Evolutionary conservation across 2,329 filamentous ascomycete species (phyloP).

Genomic region (Zarea fungicola): DNA sequence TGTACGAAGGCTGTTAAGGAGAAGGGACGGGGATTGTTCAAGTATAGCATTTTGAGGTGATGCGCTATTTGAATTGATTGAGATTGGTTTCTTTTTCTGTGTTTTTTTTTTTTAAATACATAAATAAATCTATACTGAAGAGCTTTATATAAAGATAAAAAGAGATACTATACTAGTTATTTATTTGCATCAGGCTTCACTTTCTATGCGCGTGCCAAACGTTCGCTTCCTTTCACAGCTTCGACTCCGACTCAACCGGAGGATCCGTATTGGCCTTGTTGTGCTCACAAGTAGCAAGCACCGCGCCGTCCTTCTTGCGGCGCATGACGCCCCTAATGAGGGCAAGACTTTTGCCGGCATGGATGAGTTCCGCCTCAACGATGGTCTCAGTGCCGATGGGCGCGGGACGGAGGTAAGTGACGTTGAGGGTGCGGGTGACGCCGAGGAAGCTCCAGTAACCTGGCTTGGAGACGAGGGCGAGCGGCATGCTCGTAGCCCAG

Average conservation of each 20-base stretch:
- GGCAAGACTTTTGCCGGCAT: conserved; percentile 50
- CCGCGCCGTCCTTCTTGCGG: conserved; percentile 44
- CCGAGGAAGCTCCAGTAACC: conserved; percentile 59
- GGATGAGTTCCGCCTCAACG: conserved; percentile 53
- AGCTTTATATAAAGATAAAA: too few relatives aligned
- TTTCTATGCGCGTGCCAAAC: too few relatives aligned
- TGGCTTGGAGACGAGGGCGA: conserved; percentile 50
- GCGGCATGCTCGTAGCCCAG: conserved; percentile 53
- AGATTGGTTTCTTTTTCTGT: too few relatives aligned
- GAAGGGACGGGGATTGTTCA: too few relatives aligned
- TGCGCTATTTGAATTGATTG: too few relatives aligned
- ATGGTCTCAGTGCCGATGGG: conserved; percentile 45
- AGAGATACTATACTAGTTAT: too few relatives aligned
- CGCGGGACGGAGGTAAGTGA: conserved; percentile 62
- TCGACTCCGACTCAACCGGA: conserved; percentile 27
- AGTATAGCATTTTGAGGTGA: too few relatives aligned
- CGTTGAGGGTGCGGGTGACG: conserved; percentile 59
- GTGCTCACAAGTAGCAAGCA: conserved; percentile 58
- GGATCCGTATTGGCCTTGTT: conserved; percentile 59
- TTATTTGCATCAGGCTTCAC: too few relatives aligned
- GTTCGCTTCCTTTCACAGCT: background rate
- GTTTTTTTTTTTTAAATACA: too few relatives aligned
- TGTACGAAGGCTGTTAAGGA: too few relatives aligned
- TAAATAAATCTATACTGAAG: too few relatives aligned
- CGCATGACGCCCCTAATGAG: conserved; percentile 51